Percentiles rank a stretch among this genome's conserved stretches.
phyloP scores from a whole-genome alignment of 2,329 filamentous ascomycete genomes.

The Colletotrichum phormii region DNA sequence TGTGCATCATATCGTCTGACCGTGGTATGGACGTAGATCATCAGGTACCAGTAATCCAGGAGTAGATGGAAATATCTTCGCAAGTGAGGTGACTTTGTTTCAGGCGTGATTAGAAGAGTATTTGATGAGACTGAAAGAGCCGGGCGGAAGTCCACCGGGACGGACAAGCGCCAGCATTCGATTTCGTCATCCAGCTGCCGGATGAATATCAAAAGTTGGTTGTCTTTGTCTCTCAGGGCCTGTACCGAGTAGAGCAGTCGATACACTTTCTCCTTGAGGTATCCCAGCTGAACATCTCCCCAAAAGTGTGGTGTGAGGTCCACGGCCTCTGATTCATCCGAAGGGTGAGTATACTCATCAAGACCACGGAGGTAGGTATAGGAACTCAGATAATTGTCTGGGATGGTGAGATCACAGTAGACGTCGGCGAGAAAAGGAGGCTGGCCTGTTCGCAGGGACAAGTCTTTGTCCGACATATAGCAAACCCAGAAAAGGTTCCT shows the following conservation, averaged over 20 bases:
- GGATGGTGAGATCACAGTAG: background rate
- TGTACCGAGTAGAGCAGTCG: conserved; percentile 7
- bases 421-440: conserved; percentile 37
- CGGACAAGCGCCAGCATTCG: conserved; percentile 45
- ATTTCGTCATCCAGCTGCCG: conserved; percentile 47
- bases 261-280: conserved; percentile 14
- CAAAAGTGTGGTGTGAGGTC: background rate
- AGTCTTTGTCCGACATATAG: conserved; percentile 44
- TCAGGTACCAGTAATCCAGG: conserved; percentile 38
- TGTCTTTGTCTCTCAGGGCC: background rate
- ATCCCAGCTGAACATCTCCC: background rate
- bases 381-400: background rate
- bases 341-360: rapidly evolving
- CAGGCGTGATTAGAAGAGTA: background rate
- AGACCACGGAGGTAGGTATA: background rate
- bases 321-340: background rate
- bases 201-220: conserved; percentile 39
- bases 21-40: conserved; percentile 38
- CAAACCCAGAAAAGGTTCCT: conserved; percentile 43
- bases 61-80: conserved; percentile 26
- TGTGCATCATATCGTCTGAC: conserved; percentile 38
- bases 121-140: background rate
- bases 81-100: background rate
- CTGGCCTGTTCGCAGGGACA: conserved; percentile 39
- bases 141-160: conserved; percentile 35